Evolutionary conservation across 257 asterid species (phyloP).

Genomic region (Scutellaria minor): DNA sequence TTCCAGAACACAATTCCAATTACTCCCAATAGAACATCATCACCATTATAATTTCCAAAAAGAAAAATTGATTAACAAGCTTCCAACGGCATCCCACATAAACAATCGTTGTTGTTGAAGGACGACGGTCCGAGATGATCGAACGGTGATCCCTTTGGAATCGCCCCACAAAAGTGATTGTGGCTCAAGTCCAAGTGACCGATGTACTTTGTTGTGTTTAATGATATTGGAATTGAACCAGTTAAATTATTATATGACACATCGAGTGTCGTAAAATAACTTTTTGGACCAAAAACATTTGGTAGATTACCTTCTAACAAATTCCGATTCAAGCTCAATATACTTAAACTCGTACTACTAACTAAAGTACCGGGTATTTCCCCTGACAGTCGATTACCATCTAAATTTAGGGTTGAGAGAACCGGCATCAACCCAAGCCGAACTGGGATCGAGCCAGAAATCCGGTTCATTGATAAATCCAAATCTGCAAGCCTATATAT

Average conservation of each 20-base stretch:
- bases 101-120: slow-evolving; percentile 67
- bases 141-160: slow-evolving; percentile 74
- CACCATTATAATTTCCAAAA: not conserved
- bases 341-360: slow-evolving; percentile 56
- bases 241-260: slow-evolving; percentile 57
- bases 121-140: slow-evolving; percentile 74
- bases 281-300: slow-evolving; percentile 61
- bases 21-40: not conserved
- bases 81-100: slow-evolving; percentile 70
- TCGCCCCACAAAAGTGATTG: slow-evolving; percentile 78
- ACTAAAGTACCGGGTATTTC: slow-evolving; percentile 52
- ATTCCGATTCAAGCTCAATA: slow-evolving; percentile 67
- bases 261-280: slow-evolving; percentile 66
- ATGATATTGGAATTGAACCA: slow-evolving; percentile 67
- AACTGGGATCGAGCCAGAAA: slow-evolving; percentile 65
- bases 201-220: slow-evolving; percentile 52
- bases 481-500: slow-evolving; percentile 69
- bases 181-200: slow-evolving; percentile 83
- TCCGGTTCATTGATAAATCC: slow-evolving; percentile 64
- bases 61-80: slow-evolving; percentile 38
- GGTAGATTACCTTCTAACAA: slow-evolving; percentile 57
- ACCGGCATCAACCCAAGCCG: slow-evolving; percentile 78
- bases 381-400: slow-evolving; percentile 58
- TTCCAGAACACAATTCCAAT: not conserved
- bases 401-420: slow-evolving; percentile 71